Base-by-base conservation (phyloP, 176 grass and related monocot genomes). In the Tuctoria greenei region DNA sequence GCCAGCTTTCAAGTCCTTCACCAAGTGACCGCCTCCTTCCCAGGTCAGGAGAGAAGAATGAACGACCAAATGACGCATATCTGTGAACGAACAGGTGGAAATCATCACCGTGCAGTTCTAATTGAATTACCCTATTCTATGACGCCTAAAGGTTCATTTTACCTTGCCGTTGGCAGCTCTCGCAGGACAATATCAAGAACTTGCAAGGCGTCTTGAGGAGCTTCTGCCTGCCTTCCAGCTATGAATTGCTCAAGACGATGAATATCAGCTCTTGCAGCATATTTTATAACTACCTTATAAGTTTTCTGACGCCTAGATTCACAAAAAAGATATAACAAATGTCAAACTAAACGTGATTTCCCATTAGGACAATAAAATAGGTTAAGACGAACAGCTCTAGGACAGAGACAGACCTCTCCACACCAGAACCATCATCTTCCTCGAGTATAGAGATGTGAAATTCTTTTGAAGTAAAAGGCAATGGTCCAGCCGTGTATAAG, bases 1-100 rank as follows among this genome's bases (percentile, higher is more conserved):
- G 84, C 94, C 94, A 97, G 58, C 88, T 88, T 79, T 97, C 94
- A n/a, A 97, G 78, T 18, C 94, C 94, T 37, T 97, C 94, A 6
- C 94, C 94, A 60, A 97, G 94, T 1, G 81, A 81, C 31, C 90
- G 88, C 59, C 81, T 82, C 75, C 72, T 91, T 5, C 94, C 94
- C 6, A 97, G 71, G 73, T 76, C 28, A 74, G 94, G 88, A 23
- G 88, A 93, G 86, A 89, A 97, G 67, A 97, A 97, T 5, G 91
- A 93, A 4, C 91, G 88, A 17, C 91, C 84, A 76, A 93, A 77
- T 14, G 91, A 82, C 42, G 73, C 79, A 64, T 84, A 97, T 62
- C 94, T 97, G 26, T n/a, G 23, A 26, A 89, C 17, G 15, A 85
- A 27, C 23, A 17, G 38, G 73, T 43, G 37, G 13, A 13, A 76